Conservation (phyloP, 1,139 yeast genomes). For the Pichia norvegensis region DNA sequence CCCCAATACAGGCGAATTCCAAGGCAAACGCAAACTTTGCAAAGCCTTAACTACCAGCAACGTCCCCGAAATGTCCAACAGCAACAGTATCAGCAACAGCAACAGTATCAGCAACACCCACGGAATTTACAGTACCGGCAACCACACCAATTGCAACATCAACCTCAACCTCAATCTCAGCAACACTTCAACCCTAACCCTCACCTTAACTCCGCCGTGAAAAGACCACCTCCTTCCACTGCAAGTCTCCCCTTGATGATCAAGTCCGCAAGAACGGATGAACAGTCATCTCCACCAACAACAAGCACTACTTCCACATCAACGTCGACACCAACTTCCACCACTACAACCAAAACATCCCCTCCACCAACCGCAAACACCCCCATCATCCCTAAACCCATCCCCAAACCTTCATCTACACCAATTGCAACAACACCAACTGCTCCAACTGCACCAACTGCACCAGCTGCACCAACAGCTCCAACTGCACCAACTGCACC, state of each 20-base stretch:
- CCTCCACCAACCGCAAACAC: too few relatives aligned
- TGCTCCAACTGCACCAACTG: background rate
- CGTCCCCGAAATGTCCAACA: too few relatives aligned
- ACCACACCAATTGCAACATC: slow-evolving; percentile 14
- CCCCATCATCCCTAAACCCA: too few relatives aligned
- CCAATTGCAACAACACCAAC: background rate
- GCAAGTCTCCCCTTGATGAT: background rate
- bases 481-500: too few relatives aligned
- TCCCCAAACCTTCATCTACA: too few relatives aligned
- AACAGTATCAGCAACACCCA: background rate
- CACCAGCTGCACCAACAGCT: background rate
- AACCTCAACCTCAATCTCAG: slow-evolving; percentile 4
- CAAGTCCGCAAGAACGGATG: background rate
- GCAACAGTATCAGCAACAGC: slow-evolving; percentile 4
- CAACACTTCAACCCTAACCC: background rate
- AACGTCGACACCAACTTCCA: background rate
- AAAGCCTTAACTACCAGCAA: too few relatives aligned
- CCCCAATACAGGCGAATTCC: too few relatives aligned
- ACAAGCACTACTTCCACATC: background rate
- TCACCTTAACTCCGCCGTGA: too few relatives aligned
- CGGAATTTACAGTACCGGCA: background rate
- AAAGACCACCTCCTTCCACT: background rate
- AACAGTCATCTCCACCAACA: background rate
- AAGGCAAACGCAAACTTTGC: too few relatives aligned
- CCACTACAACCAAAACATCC: too few relatives aligned